Base-by-base conservation (phyloP, 768 basidiomycete genomes). In the Rhizopogon salebrosus region DNA sequence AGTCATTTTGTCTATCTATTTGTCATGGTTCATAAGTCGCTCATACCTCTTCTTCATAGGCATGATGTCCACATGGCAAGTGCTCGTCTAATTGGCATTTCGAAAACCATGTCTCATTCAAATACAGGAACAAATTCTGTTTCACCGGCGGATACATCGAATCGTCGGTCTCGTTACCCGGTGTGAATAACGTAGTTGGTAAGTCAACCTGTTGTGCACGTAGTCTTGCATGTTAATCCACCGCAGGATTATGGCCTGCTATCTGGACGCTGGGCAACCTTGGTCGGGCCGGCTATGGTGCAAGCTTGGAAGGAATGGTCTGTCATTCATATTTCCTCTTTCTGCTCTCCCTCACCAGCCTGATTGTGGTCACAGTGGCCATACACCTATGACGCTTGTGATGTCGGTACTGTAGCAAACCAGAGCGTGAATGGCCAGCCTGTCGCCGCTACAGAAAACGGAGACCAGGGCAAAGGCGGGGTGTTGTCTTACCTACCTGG, bases 91-190 rank as follows among this genome's bases (percentile, higher is more conserved):
- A 35, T 31, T 50, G 52, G 36, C 13, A 23, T 24, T n/a, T 16
- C 38, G 34, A 31, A 16, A 41, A 48, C 14, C 40, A 4, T 4
- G 11, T 48, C 45, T 52, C 13, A 52, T 41, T 27, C 27, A 4
- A 48, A 16, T 40, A 10, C 54, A 82, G 82, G 88, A 93, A 93
- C 69, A 92, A 93, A 69, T 87, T 95, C 55, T 95, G 89, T 67
- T 93, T 92, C 69, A 89, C 88, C 13, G 89, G 87, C 23, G 91
- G 92, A 23, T 80, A 85, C 52, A 76, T 92, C 48, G 87, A 90
- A 62, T 66, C 76, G 0, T 76, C 70, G 8, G 83, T 88, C 8
- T 74, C 77, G 16, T 74, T 90, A 11, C 88, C 88, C 22, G 87
- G 87, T 7, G 72, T 77, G 16, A 83, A 78, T 58, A 80, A 84